Base-by-base conservation (phyloP, 371 early-diverging fungal genomes). In the Actinomortierella ambigua region DNA sequence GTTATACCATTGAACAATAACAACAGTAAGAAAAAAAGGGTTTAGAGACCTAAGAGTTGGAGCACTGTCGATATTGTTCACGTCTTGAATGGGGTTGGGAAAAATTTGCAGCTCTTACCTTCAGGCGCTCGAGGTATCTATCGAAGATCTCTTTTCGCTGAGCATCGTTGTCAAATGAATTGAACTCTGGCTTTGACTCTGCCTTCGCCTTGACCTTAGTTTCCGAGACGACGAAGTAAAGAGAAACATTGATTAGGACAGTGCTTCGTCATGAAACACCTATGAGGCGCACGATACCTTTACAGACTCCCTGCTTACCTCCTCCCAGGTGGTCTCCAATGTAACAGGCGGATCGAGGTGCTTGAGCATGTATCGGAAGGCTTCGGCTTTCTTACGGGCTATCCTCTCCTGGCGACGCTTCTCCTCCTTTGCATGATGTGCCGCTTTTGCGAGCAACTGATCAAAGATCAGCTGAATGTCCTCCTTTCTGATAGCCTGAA, bases 131-230 rank as follows among this genome's bases (percentile, higher is more conserved):
- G 40, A 93, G 75, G 40, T 81, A 88, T 62, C 86, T 87, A 24
- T 92, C 89, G 78, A 94, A 96, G 8, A 86, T 87, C 66, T 89
- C 87, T 46, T 82, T 79, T n/a, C 90, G 80, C 46, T 80, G 81
- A 5, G 79, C 73, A 50, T 88, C 87, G 9, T 84, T 88, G 8
- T 87, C 89, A 41, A 96, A 53, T 1, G 82, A 88, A 22, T 78
- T 59, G n/a, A 75, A 65, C 51, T 81, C 82, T 8, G 93, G 70
- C 5, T 81, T 75, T 14, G 87, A 75, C 39, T 77, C 67, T 23
- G 82, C 79, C 73, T 76, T 65, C 3, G 23, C 20, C 50, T 63
- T 67, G 34, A 75, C 40, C 55, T 71, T 11, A 44, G 15, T 55
- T 23, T 23, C 7, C 27, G 14, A 34, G 34, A 34, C n/a, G n/a